These are phyloP conservation scores for Alternaria rosae DNA, from an alignment of 2,329 filamentous ascomycete genomes.

Conservation along the genomic window DNA sequence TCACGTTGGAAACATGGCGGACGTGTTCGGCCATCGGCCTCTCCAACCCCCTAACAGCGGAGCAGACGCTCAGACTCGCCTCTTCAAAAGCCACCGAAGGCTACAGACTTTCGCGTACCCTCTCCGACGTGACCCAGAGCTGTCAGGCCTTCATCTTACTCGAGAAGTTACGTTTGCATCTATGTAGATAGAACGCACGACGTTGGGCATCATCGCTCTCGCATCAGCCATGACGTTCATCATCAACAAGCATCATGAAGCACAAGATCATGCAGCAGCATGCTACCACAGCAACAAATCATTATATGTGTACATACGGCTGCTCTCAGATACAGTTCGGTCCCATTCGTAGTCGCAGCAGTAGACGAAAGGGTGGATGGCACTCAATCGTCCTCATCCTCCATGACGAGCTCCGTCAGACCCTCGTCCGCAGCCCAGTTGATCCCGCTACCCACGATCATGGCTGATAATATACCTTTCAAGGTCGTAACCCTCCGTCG, in stretches of 20 bases:
- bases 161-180: not conserved
- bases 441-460: slow-evolving; percentile 81
- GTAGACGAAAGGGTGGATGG: not conserved
- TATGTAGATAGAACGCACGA: not conserved
- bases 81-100: not conserved
- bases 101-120: not conserved
- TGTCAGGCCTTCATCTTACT: not conserved
- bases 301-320: not conserved
- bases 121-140: not conserved
- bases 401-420: slow-evolving; percentile 75
- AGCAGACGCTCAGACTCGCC: slow-evolving; percentile 5
- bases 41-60: not conserved
- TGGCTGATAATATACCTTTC: slow-evolving; percentile 79
- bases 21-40: not conserved
- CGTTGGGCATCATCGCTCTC: slow-evolving; percentile 13
- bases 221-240: slow-evolving; percentile 15
- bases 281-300: not conserved
- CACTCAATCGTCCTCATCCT: slow-evolving; percentile 59
- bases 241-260: slow-evolving; percentile 19
- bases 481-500: slow-evolving; percentile 75
- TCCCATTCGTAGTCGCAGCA: not conserved
- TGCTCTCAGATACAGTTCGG: not conserved
- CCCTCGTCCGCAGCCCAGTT: slow-evolving; percentile 78
- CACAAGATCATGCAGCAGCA: not conserved
- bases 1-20: not conserved